These are phyloP conservation scores for Ogataea dorogensis DNA, from an alignment of 805 yeast genomes.

Conservation along the genomic window DNA sequence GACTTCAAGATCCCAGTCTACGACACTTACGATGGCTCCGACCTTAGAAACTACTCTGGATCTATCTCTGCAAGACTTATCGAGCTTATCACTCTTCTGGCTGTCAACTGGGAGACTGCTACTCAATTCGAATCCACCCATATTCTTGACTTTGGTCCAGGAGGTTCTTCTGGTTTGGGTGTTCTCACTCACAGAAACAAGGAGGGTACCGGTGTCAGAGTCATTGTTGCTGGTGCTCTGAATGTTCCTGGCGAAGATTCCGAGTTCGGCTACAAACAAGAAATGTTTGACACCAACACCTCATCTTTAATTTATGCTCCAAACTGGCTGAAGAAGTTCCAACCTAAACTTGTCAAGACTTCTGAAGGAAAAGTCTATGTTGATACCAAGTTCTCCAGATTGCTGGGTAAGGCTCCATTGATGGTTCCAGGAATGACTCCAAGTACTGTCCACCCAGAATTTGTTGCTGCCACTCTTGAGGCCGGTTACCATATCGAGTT, in stretches of 20 bases:
- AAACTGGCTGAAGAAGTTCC: constrained; percentile 86
- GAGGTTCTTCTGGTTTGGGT: constrained; percentile 97
- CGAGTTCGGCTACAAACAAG: constrained; percentile 95
- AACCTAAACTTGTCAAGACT: constrained; percentile 82
- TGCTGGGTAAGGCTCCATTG: constrained; percentile 91
- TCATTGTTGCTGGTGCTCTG: constrained; percentile 89
- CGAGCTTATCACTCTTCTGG: constrained; percentile 79
- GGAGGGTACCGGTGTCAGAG: constrained; percentile 97
- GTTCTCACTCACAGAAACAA: constrained; percentile 94
- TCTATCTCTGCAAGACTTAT: constrained; percentile 68
- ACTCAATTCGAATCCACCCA: constrained; percentile 82
- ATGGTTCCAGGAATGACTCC: constrained; percentile 99
- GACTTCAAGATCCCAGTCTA: constrained; percentile 80
- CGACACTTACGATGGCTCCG: constrained; percentile 84
- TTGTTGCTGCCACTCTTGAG: constrained; percentile 89
- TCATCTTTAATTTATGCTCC: constrained; percentile 74
- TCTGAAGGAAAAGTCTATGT: constrained; percentile 73
- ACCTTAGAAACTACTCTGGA: constrained; percentile 56
- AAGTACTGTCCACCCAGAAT: constrained; percentile 90
- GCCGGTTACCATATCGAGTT: constrained; percentile 97
- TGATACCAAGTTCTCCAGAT: constrained; percentile 89
- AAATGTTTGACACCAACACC: constrained; percentile 72
- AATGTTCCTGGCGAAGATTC: constrained; percentile 66
- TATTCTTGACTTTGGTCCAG: constrained; percentile 96
- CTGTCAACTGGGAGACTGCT: constrained; percentile 94